These are phyloP conservation scores for Stereocaulon alpinum DNA, from an alignment of 495 filamentous ascomycete genomes.

Conservation along the genomic window DNA sequence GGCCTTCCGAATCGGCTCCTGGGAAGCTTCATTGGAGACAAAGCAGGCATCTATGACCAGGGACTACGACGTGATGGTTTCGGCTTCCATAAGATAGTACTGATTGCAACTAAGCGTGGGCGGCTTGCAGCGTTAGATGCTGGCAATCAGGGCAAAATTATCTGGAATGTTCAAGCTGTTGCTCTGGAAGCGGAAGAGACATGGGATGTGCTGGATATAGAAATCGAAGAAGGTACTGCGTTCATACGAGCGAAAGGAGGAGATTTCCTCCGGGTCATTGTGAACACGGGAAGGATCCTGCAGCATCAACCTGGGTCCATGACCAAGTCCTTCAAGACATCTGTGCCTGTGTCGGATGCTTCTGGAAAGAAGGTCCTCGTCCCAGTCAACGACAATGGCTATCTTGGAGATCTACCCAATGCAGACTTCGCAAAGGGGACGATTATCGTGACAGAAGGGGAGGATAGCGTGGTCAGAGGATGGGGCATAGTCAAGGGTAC, in stretches of 20 bases:
- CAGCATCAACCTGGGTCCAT: constrained; percentile 21
- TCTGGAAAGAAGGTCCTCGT: constrained; percentile 15
- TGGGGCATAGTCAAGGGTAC: constrained; percentile 36
- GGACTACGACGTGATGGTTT: constrained; percentile 65
- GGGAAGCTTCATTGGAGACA: constrained; percentile 53
- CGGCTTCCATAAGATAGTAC: constrained; percentile 71
- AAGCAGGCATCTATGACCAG: constrained; percentile 32
- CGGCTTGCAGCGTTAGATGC: constrained; percentile 69
- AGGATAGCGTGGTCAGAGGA: constrained; percentile 52
- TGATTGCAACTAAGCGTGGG: constrained; percentile 73
- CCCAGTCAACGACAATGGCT: constrained; percentile 19
- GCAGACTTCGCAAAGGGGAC: constrained; percentile 13
- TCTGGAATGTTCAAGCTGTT: constrained; percentile 59
- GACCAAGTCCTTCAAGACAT: constrained; percentile 13
- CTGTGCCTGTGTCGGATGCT: constrained; percentile 13
- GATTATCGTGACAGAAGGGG: constrained; percentile 50
- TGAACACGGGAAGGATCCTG: constrained; percentile 37
- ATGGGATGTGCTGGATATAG: constrained; percentile 62
- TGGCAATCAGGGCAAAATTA: constrained; percentile 60
- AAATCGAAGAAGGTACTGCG: constrained; percentile 42
- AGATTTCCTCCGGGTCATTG: constrained; percentile 37
- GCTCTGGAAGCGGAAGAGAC: constrained; percentile 40
- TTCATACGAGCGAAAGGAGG: constrained; percentile 28
- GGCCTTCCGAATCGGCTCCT: constrained; percentile 54
- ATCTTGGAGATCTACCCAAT: constrained; percentile 9